These are phyloP conservation scores for Fusarium sp. DNA, from an alignment of 2,329 filamentous ascomycete species.

Conservation along the genomic window DNA sequence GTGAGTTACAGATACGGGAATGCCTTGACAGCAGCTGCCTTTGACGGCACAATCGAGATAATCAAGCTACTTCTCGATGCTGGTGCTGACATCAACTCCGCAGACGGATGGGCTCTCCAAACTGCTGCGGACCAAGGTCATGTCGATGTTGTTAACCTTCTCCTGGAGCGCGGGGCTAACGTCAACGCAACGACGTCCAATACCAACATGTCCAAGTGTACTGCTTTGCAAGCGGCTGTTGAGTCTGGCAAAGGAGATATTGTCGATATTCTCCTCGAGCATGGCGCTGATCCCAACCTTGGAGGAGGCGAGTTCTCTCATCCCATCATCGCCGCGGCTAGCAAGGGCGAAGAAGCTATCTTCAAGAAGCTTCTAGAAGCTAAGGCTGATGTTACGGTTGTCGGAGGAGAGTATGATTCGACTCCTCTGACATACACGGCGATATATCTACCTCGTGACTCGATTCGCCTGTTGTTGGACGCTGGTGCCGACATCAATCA, in stretches of 20 bases:
- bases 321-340: constrained; percentile 51
- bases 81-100: constrained; percentile 47
- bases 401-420: constrained; percentile 46
- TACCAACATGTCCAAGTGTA: constrained; percentile 45
- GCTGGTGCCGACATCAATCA: constrained; percentile 51
- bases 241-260: constrained; percentile 48
- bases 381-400: constrained; percentile 48
- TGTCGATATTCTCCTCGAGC: constrained; percentile 49
- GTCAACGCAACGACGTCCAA: constrained; percentile 45
- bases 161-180: constrained; percentile 48
- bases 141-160: constrained; percentile 46
- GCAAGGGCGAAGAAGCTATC: constrained; percentile 47
- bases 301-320: constrained; percentile 47
- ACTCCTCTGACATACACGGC: constrained; percentile 52
- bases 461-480: constrained; percentile 46
- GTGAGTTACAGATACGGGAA: constrained; percentile 30
- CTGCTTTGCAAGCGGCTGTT: constrained; percentile 52
- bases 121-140: constrained; percentile 49
- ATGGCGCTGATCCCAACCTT: constrained; percentile 49
- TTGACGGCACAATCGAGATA: constrained; percentile 46
- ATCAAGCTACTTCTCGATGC: constrained; percentile 46
- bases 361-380: constrained; percentile 48
- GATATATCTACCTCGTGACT: constrained; percentile 44
- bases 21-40: constrained; percentile 49
- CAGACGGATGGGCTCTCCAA: constrained; percentile 51